These are phyloP conservation scores for Colletotrichum aenigma DNA, from an alignment of 2,329 filamentous ascomycete genomes.

Conservation along the genomic window DNA sequence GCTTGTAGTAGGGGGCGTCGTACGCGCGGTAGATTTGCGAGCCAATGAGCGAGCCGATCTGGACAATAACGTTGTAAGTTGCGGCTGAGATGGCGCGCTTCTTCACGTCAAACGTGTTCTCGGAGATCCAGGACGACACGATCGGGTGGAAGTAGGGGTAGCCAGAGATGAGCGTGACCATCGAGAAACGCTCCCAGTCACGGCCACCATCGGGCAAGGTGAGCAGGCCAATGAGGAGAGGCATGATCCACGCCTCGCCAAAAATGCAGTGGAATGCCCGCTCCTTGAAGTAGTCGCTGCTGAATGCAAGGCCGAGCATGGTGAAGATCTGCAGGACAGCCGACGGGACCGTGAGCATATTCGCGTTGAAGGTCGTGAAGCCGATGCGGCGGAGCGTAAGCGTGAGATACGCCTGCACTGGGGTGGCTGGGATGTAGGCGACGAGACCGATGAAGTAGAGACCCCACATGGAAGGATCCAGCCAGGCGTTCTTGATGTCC, in stretches of 20 bases:
- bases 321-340: constrained; percentile 56
- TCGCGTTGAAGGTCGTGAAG: constrained; percentile 52
- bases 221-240: constrained; percentile 54
- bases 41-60: constrained; percentile 46
- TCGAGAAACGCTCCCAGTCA: constrained; percentile 55
- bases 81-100: constrained; percentile 52
- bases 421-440: constrained; percentile 36
- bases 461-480: constrained; percentile 52
- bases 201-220: constrained; percentile 44
- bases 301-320: constrained; percentile 52
- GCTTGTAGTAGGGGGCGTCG: constrained; percentile 61
- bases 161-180: constrained; percentile 57
- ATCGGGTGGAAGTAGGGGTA: constrained; percentile 65
- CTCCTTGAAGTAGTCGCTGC: constrained; percentile 54
- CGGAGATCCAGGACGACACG: constrained; percentile 52
- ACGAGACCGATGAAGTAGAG: constrained; percentile 53
- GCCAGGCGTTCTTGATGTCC: constrained; percentile 49
- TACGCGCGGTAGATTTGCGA: constrained; percentile 54
- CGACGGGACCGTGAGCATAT: constrained; percentile 42
- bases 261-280: constrained; percentile 53
- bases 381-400: constrained; percentile 28
- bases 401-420: constrained; percentile 29
- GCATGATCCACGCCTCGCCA: constrained; percentile 58
- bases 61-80: constrained; percentile 55
- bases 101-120: constrained; percentile 54